Base-by-base conservation (phyloP, 164 flowering plant genomes). In the Dillenia suffruticosa region DNA sequence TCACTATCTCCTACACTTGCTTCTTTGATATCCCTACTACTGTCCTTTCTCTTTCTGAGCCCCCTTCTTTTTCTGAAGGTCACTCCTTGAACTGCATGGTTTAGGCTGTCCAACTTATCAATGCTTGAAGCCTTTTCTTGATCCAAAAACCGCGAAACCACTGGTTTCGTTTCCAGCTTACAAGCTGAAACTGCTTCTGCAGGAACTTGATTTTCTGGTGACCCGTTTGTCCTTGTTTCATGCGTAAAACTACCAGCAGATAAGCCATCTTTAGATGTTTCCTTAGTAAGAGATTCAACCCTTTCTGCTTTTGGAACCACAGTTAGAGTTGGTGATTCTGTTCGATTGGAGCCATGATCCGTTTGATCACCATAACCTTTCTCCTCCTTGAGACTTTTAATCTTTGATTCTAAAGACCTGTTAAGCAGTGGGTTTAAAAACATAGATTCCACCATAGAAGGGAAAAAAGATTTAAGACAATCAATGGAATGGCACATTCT, bases 401-500 rank as follows among this genome's bases (percentile, higher is more conserved):
- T 80, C 74, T 85, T 86, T 54, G 86, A 67, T 70, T 86, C 84
- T 63, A 92, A 74, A 56, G 87, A 86, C 56, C 98, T 92, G 78
- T 6, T 32, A 32, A 5, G 40, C 40, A 32, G 40, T 4, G 40
- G 40, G 40, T 32, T 32, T 32, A 19, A 6, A 32, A 32, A 32
- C 40, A 32, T 4, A 32, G 40, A 32, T 32, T 32, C 40, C 40
- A 32, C 7, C 40, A 32, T 0, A 0, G 7, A 32, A 32, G 40
- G 40, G 5, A 32, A 32, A 32, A 6, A 32, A 32, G 40, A 26
- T n/a, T 1, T 26, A 26, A 26, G 40, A 1, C 5, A 5, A 32
- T 32, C 40, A 32, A 32, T 32, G 4, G 40, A 32, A 32, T 32
- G 40, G 6, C 40, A 32, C 40, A 32, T 4, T 32, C 40, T 4